Percentiles rank a stretch among this genome's conserved stretches.
These are phyloP conservation scores for Lupinus albus DNA, from an alignment of 306 rosid genomes.

Conservation along the genomic window DNA sequence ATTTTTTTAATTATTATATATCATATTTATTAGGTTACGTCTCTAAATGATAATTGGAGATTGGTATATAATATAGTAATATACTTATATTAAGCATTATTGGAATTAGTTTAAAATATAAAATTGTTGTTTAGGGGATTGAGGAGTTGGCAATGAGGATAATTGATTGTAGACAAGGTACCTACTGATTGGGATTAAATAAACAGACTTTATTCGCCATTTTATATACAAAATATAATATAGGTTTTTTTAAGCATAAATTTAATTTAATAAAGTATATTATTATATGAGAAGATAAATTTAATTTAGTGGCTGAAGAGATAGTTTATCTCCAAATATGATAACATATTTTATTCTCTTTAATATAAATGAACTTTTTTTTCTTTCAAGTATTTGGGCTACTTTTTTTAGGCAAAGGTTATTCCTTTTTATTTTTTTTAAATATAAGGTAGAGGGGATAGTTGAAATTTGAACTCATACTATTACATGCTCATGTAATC, in stretches of 20 bases:
- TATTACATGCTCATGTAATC: no score
- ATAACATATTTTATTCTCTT: no score
- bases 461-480: no score
- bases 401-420: no score
- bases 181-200: conserved; percentile 49
- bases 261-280: not conserved
- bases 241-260: not conserved
- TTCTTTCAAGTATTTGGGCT: no score
- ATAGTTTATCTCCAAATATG: no score
- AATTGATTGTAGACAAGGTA: conserved; percentile 49
- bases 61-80: not conserved
- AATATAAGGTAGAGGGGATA: no score
- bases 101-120: conserved; percentile 13
- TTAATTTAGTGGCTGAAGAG: no score
- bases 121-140: conserved; percentile 17
- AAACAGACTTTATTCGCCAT: conserved; percentile 1
- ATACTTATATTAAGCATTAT: conserved; percentile 9
- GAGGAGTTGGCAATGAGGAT: conserved; percentile 32
- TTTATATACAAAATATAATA: not conserved
- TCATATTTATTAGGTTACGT: not conserved
- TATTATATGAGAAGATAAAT: no score
- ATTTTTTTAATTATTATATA: conserved; percentile 2
- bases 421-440: no score
- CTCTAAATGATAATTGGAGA: conserved; percentile 5
- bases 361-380: no score